A percentile compares a stretch with the other conserved stretches of the same genome.
phyloP scores from a whole-genome alignment of 2,329 filamentous ascomycete genomes.

The Camillea tinctor region DNA sequence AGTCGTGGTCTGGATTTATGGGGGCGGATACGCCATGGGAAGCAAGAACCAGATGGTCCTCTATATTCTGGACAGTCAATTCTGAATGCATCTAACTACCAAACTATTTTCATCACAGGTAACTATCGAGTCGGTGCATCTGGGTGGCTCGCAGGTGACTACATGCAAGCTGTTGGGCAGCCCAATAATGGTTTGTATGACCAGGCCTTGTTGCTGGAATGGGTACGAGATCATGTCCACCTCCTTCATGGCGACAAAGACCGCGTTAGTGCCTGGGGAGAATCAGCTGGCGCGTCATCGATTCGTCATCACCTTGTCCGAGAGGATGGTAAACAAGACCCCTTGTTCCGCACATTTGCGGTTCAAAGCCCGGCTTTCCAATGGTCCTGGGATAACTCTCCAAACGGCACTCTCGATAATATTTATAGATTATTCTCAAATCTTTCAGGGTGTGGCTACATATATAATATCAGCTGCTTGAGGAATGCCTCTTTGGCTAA shows the following conservation, averaged over 20 bases:
- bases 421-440: conserved; percentile 26
- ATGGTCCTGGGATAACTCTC: conserved; percentile 27
- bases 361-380: conserved; percentile 31
- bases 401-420: conserved; percentile 17
- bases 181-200: conserved; percentile 44
- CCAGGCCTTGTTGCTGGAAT: conserved; percentile 40
- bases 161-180: conserved; percentile 40
- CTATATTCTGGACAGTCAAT: conserved; percentile 40
- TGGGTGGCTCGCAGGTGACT: conserved; percentile 48
- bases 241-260: conserved; percentile 42
- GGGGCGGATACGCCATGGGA: conserved; percentile 45
- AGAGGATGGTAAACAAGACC: conserved; percentile 41
- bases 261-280: conserved; percentile 43
- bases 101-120: conserved; percentile 44
- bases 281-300: conserved; percentile 49
- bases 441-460: conserved; percentile 31
- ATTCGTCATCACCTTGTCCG: conserved; percentile 50
- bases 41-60: conserved; percentile 38
- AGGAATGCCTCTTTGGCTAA: conserved; percentile 10
- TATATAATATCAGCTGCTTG: conserved; percentile 23
- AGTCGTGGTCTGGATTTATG: conserved; percentile 46
- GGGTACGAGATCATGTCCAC: conserved; percentile 41
- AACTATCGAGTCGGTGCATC: conserved; percentile 51
- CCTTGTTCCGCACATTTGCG: conserved; percentile 37
- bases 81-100: conserved; percentile 34